These are phyloP conservation scores for Grigorovia transvaalensis DNA, from an alignment of 805 yeast genomes.

Conservation along the genomic window DNA sequence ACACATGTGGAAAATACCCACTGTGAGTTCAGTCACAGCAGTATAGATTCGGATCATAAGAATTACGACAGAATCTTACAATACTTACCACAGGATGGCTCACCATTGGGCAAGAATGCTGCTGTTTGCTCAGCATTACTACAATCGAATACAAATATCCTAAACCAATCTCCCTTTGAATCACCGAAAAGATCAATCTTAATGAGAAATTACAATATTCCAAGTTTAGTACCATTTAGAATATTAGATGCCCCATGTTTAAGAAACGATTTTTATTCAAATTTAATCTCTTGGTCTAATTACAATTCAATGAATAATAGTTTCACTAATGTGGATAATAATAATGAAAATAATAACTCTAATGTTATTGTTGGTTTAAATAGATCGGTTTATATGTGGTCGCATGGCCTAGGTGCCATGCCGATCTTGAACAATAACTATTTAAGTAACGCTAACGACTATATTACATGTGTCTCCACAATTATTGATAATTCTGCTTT, in stretches of 20 bases:
- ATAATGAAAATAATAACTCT: not conserved
- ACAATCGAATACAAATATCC: not conserved
- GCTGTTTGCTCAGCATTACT: not conserved
- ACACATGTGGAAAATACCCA: not conserved
- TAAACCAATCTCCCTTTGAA: not conserved
- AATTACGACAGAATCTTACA: not conserved
- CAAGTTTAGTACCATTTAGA: slow-evolving; percentile 31
- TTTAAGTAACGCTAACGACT: slow-evolving; percentile 25
- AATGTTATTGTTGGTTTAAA: slow-evolving; percentile 61
- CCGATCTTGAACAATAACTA: slow-evolving; percentile 32
- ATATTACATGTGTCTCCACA: slow-evolving; percentile 49
- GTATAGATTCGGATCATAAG: not conserved
- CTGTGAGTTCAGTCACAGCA: not conserved
- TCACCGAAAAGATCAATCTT: slow-evolving; percentile 17
- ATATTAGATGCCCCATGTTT: slow-evolving; percentile 62
- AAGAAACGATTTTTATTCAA: slow-evolving; percentile 68
- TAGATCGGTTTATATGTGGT: slow-evolving; percentile 52
- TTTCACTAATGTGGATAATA: not conserved
- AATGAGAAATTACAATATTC: not conserved
- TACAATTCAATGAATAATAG: slow-evolving; percentile 12
- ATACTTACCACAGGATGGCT: not conserved
- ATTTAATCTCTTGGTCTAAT: slow-evolving; percentile 65
- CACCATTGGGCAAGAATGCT: not conserved
- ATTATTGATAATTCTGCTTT: slow-evolving; percentile 36
- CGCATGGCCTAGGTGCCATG: slow-evolving; percentile 37